phyloP scores from a whole-genome alignment of 202 grass and related monocot species.

The Panicum virgatum region DNA sequence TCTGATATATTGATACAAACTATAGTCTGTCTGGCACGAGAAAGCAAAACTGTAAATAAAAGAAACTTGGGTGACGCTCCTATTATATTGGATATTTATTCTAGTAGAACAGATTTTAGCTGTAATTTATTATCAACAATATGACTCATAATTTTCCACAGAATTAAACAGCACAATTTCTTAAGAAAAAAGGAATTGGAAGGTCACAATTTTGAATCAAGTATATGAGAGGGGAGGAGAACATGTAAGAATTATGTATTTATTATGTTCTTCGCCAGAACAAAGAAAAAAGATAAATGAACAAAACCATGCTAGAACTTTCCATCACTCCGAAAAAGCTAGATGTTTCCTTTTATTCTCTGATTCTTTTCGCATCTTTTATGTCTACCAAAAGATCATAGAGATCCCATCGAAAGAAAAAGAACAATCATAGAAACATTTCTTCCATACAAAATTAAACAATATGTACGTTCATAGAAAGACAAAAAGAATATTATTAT shows the following conservation, averaged over 20 bases:
- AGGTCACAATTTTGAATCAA: conserved; percentile 2
- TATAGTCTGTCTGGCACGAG: too few relatives aligned
- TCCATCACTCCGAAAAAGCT: background rate
- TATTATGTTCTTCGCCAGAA: background rate
- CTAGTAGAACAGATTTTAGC: background rate
- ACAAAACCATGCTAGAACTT: background rate
- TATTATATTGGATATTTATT: background rate
- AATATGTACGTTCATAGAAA: conserved; percentile 1
- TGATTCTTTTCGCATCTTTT: background rate
- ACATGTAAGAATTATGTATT: background rate
- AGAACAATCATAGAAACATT: background rate
- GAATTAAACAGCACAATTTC: background rate
- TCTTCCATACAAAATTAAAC: conserved; percentile 25
- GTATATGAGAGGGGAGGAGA: background rate
- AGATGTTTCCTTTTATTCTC: background rate
- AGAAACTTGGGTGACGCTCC: background rate
- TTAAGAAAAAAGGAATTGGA: background rate
- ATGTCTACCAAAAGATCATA: background rate
- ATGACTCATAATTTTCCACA: background rate
- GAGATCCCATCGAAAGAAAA: background rate
- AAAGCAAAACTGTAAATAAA: too few relatives aligned
- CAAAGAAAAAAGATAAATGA: background rate
- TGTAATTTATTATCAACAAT: background rate
- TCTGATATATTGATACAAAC: too few relatives aligned
- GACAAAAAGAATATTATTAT: background rate